These are phyloP conservation scores for Whalleya microplaca DNA, from an alignment of 2,329 filamentous ascomycete species.

Conservation along the genomic window DNA sequence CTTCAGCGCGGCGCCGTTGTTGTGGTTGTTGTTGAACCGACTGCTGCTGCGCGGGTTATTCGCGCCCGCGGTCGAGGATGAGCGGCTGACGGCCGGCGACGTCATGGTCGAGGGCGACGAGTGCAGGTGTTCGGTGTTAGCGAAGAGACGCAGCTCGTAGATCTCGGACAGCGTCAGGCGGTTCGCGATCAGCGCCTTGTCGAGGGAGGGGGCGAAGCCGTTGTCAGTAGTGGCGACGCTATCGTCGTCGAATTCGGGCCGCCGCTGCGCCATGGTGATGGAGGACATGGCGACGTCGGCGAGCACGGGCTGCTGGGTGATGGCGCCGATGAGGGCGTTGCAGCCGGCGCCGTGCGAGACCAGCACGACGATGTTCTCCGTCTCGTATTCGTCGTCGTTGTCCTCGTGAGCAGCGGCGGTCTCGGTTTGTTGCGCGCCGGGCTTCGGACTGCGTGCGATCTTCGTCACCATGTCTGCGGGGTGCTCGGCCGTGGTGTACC, in stretches of 20 bases:
- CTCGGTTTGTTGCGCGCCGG: too few relatives aligned
- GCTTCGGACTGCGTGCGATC: slow-evolving; percentile 36
- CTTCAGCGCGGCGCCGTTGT: slow-evolving; percentile 39
- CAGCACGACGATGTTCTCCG: slow-evolving; percentile 80
- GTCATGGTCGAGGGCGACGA: slow-evolving; percentile 52
- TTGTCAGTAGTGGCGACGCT: slow-evolving; percentile 32
- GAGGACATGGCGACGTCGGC: slow-evolving; percentile 90
- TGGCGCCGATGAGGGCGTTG: slow-evolving; percentile 89
- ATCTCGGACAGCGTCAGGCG: slow-evolving; percentile 57
- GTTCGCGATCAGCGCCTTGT: slow-evolving; percentile 29
- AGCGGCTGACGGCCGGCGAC: slow-evolving; percentile 37
- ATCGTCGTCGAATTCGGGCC: slow-evolving; percentile 48
- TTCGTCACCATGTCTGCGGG: slow-evolving; percentile 57
- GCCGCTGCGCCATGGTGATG: slow-evolving; percentile 81
- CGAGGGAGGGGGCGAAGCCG: slow-evolving; percentile 30
- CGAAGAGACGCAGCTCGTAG: slow-evolving; percentile 76
- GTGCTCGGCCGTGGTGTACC: slow-evolving; percentile 69
- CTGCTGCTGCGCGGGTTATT: slow-evolving; percentile 44
- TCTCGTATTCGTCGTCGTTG: slow-evolving; percentile 59
- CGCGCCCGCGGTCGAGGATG: slow-evolving; percentile 39
- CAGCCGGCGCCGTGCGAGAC: slow-evolving; percentile 96
- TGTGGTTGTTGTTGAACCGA: slow-evolving; percentile 40
- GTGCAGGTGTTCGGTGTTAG: slow-evolving; percentile 74
- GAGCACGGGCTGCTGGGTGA: slow-evolving; percentile 89
- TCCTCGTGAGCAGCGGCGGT: slow-evolving; percentile 32